A percentile compares a stretch with the other conserved stretches of the same genome.
Conservation (phyloP, 2,329 filamentous ascomycete species). For the Dactylellina parvicollis region DNA sequence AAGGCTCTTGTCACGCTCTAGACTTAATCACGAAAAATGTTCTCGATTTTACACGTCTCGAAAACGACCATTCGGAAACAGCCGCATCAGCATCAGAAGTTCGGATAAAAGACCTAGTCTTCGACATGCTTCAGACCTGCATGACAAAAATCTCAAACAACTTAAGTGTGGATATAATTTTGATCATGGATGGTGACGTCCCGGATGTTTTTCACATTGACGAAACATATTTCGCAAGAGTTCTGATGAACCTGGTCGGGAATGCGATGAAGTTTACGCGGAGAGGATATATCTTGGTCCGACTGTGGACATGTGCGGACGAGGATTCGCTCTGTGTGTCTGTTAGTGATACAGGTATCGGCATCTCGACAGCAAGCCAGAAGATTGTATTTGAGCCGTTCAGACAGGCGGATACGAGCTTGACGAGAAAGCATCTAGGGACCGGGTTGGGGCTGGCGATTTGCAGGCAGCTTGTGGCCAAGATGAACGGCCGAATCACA, state of each 20-base stretch:
- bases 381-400: slow-evolving; percentile 73
- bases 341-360: slow-evolving; percentile 88
- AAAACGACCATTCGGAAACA: slow-evolving; percentile 49
- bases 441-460: slow-evolving; percentile 74
- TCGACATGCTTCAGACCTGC: slow-evolving; percentile 51
- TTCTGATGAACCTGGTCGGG: slow-evolving; percentile 72
- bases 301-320: slow-evolving; percentile 71
- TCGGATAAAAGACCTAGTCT: slow-evolving; percentile 46
- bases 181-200: slow-evolving; percentile 42
- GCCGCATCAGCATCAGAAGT: slow-evolving; percentile 40
- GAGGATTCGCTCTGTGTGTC: slow-evolving; percentile 72
- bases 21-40: slow-evolving; percentile 68
- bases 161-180: slow-evolving; percentile 44
- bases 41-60: slow-evolving; percentile 61
- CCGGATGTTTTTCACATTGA: slow-evolving; percentile 44
- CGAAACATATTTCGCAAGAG: slow-evolving; percentile 60
- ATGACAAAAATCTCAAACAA: slow-evolving; percentile 52
- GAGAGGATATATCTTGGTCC: slow-evolving; percentile 61
- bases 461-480: slow-evolving; percentile 70
- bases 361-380: slow-evolving; percentile 79
- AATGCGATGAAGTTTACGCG: slow-evolving; percentile 75
- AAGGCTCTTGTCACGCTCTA: slow-evolving; percentile 66
- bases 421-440: slow-evolving; percentile 75
- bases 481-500: slow-evolving; percentile 70
- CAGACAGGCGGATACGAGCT: slow-evolving; percentile 77